A percentile compares a stretch with the other conserved stretches of the same genome.
phyloP scores from a whole-genome alignment of 805 yeast species.

The Teunomyces kruisii region DNA sequence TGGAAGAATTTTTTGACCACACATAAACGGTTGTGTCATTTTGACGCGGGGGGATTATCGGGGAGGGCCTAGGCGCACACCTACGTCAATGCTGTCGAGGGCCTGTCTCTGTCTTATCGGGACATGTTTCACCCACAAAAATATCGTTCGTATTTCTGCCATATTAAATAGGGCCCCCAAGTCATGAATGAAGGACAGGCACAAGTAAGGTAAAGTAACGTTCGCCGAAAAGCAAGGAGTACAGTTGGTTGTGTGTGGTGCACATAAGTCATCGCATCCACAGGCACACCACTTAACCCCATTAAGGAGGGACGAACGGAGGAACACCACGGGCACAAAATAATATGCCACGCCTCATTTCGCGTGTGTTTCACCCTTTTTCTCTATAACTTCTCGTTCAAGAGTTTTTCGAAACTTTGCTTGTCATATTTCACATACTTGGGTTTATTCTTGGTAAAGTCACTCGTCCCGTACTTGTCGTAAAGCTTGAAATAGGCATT shows the following conservation, averaged over 20 bases:
- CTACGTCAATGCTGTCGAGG: not conserved
- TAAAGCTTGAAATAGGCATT: slow-evolving; percentile 86
- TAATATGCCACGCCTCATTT: too few species aligned
- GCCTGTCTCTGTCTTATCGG: not conserved
- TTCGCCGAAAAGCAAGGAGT: too few species aligned
- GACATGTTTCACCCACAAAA: not conserved
- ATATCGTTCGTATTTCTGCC: too few species aligned
- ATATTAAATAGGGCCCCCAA: too few species aligned
- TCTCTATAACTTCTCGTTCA: slow-evolving; percentile 14
- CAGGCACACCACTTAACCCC: too few species aligned
- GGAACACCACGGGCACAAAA: too few species aligned
- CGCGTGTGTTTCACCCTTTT: too few species aligned
- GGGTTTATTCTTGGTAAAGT: slow-evolving; percentile 65
- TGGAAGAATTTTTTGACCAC: not conserved
- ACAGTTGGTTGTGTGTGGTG: too few species aligned
- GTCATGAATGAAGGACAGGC: too few species aligned
- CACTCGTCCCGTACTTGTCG: slow-evolving; percentile 70
- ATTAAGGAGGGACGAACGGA: too few species aligned
- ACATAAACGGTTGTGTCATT: slow-evolving; percentile 1
- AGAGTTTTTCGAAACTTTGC: slow-evolving; percentile 39
- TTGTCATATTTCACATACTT: slow-evolving; percentile 71
- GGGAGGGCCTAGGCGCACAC: not conserved
- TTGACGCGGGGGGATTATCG: not conserved
- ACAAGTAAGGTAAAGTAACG: too few species aligned
- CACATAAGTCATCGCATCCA: too few species aligned